phyloP scores from a whole-genome alignment of 2,329 filamentous ascomycete species.

The Calonectria henricotiae region DNA sequence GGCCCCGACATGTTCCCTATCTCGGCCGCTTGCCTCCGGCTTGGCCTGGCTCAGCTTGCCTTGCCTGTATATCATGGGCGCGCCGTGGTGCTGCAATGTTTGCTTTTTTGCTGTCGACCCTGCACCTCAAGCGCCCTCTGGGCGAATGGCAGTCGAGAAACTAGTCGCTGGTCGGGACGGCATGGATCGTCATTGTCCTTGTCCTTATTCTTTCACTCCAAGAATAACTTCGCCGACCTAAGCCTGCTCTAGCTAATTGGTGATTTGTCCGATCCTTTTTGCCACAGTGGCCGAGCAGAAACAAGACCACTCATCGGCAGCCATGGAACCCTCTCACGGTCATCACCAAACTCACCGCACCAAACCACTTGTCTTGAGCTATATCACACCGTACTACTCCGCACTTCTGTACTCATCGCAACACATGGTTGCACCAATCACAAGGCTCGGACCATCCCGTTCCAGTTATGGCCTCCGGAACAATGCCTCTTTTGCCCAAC shows the following conservation, averaged over 20 bases:
- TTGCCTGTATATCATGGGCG: constrained; percentile 19
- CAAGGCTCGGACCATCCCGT: constrained; percentile 45
- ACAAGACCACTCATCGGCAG: constrained; percentile 17
- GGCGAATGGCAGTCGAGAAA: constrained; percentile 21
- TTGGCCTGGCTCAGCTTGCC: constrained; percentile 18
- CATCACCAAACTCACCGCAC: not conserved
- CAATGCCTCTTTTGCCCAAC: constrained; percentile 37
- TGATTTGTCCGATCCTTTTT: constrained; percentile 4
- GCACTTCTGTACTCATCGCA: not conserved
- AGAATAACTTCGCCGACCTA: constrained; percentile 33
- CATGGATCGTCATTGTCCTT: constrained; percentile 30
- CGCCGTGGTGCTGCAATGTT: constrained; percentile 29
- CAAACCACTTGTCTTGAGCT: constrained; percentile 1
- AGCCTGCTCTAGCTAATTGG: not conserved
- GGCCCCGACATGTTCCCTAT: constrained; percentile 26
- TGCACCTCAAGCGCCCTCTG: constrained; percentile 27
- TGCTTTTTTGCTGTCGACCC: constrained; percentile 29
- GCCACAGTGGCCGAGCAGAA: constrained; percentile 17
- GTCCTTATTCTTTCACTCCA: constrained; percentile 31
- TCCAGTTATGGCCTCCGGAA: constrained; percentile 42
- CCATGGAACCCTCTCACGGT: not conserved
- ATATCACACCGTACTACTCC: constrained; percentile 7
- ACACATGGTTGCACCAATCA: constrained; percentile 27
- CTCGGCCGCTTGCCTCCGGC: constrained; percentile 25
- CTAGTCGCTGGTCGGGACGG: constrained; percentile 5